Conservation (phyloP, 2,329 filamentous ascomycete genomes). For the Neopestalotiopsis sp. region DNA sequence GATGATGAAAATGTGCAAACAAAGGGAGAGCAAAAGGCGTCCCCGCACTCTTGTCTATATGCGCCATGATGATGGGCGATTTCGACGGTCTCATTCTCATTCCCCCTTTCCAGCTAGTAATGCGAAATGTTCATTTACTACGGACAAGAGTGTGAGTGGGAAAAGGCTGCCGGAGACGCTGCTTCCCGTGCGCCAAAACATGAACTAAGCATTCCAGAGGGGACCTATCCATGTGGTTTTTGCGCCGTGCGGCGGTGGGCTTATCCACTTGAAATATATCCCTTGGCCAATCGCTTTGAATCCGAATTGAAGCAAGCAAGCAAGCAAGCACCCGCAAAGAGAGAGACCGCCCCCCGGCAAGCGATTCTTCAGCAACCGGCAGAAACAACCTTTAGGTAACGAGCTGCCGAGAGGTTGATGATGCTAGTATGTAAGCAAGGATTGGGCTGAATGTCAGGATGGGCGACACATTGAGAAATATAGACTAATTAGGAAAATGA, state of each 20-base stretch:
- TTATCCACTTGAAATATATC: not conserved
- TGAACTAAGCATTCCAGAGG: conserved; percentile 1
- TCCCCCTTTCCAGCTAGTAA: conserved; percentile 1
- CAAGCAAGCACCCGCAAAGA: not conserved
- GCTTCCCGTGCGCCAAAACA: conserved; percentile 15
- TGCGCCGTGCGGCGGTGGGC: not conserved
- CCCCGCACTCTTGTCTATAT: not conserved
- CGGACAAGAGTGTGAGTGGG: not conserved
- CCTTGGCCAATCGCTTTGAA: not conserved
- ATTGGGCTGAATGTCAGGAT: not conserved
- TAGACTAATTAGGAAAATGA: conserved; percentile 7
- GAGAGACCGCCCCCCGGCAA: not conserved
- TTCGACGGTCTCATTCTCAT: not conserved
- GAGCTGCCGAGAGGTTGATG: not conserved
- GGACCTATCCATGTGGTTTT: not conserved
- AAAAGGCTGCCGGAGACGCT: conserved; percentile 5
- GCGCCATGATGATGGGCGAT: not conserved
- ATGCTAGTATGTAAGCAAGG: not conserved
- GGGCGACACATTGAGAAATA: not conserved
- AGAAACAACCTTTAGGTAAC: not conserved
- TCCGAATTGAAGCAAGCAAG: not conserved
- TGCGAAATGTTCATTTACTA: not conserved
- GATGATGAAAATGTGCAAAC: not conserved
- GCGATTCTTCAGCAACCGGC: not conserved
- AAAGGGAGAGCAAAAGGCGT: not conserved